Conservation (phyloP, 192 early-diverging fungal genomes). For the Entrophospora sp. region DNA sequence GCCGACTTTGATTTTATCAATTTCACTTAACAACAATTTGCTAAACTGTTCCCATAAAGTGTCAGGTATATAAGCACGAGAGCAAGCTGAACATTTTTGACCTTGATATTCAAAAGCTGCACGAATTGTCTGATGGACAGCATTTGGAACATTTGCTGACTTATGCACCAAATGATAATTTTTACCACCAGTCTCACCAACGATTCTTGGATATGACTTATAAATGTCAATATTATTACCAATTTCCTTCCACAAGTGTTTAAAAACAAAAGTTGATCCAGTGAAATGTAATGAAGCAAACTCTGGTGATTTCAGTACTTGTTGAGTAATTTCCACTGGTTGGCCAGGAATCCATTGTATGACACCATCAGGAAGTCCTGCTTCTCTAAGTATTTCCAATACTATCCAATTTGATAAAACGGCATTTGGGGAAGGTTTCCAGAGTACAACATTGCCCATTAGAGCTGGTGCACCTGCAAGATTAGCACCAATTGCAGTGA, state of each 20-base stretch:
- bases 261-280: conserved; percentile 88
- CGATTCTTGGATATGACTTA: conserved; percentile 90
- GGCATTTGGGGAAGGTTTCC: conserved; percentile 90
- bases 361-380: conserved; percentile 92
- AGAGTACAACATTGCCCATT: conserved; percentile 96
- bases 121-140: conserved; percentile 85
- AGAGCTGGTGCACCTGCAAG: conserved; percentile 85
- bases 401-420: conserved; percentile 88
- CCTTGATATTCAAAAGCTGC: conserved; percentile 95
- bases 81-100: conserved; percentile 97
- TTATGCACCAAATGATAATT: conserved; percentile 96
- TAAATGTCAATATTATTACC: conserved; percentile 86
- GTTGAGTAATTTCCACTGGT: conserved; percentile 69
- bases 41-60: conserved; percentile 72
- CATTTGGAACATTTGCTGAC: conserved; percentile 62
- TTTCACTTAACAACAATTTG: conserved; percentile 51
- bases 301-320: conserved; percentile 77
- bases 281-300: conserved; percentile 97
- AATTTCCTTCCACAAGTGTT: conserved; percentile 86
- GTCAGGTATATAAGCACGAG: conserved; percentile 83
- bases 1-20: conserved; percentile 75
- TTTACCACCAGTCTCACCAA: conserved; percentile 98
- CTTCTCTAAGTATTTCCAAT: conserved; percentile 84
- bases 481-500: conserved; percentile 98
- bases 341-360: conserved; percentile 96